A percentile compares a stretch with the other conserved stretches of the same genome.
These are phyloP conservation scores for Ceriops decandra DNA, from an alignment of 345 rosid species.

Conservation along the genomic window DNA sequence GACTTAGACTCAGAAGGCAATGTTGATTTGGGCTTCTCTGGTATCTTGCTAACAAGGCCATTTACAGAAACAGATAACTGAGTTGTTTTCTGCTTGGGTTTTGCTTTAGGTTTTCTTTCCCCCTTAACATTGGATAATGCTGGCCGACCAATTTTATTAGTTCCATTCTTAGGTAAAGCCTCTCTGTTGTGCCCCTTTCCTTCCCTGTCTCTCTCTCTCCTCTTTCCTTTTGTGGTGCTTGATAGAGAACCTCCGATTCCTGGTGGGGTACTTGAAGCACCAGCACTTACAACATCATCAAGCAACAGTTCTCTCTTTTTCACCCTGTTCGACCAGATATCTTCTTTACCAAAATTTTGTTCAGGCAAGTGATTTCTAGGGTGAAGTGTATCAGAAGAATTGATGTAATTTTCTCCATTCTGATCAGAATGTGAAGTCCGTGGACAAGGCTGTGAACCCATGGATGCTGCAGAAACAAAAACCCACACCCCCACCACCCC, in stretches of 20 bases:
- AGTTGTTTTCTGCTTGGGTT: conserved; percentile 87
- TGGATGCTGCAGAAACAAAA: conserved; percentile 54
- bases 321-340: conserved; percentile 66
- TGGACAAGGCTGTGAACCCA: conserved; percentile 52
- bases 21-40: conserved; percentile 58
- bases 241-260: conserved; percentile 56
- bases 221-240: conserved; percentile 84
- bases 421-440: conserved; percentile 38
- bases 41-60: conserved; percentile 56
- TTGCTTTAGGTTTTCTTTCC: conserved; percentile 79
- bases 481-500: conserved; percentile 9
- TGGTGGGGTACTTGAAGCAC: conserved; percentile 36
- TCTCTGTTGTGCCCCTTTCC: conserved; percentile 79
- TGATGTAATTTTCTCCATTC: conserved; percentile 44
- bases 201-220: conserved; percentile 97
- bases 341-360: conserved; percentile 51
- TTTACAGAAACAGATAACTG: conserved; percentile 71
- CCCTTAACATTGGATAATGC: conserved; percentile 66
- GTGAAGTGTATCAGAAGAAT: conserved; percentile 46
- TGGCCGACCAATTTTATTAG: conserved; percentile 76
- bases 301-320: conserved; percentile 83
- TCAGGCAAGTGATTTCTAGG: conserved; percentile 44
- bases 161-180: conserved; percentile 59
- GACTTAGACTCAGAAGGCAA: conserved; percentile 46
- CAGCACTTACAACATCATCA: conserved; percentile 65